Conservation (phyloP, 2,329 filamentous ascomycete genomes). For the Cladosporium sp. region DNA sequence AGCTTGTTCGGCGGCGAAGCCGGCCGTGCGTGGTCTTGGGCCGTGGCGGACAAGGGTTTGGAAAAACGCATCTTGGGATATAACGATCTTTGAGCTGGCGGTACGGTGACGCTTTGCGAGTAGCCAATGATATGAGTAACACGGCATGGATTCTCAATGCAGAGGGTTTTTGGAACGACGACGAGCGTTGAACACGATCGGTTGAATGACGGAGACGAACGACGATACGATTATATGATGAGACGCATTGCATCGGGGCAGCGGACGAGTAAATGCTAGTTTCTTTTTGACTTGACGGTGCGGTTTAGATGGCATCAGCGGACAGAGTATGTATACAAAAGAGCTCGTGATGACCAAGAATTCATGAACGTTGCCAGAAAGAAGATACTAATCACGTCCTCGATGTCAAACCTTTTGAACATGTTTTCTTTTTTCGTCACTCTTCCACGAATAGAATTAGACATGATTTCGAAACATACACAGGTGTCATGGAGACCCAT, state of each 20-base stretch:
- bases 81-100: constrained; percentile 48
- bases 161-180: neutral
- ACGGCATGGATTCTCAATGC: neutral
- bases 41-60: constrained; percentile 46
- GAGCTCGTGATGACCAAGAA: neutral
- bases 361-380: neutral
- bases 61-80: constrained; percentile 52
- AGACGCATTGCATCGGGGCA: neutral
- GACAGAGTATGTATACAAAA: neutral
- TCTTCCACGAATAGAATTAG: too few relatives aligned
- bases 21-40: constrained; percentile 49
- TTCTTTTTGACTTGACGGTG: neutral
- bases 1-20: constrained; percentile 51
- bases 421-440: too few relatives aligned
- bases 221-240: neutral
- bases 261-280: neutral
- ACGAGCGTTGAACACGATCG: neutral
- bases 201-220: neutral
- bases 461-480: too few relatives aligned
- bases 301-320: neutral
- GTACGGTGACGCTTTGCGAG: neutral
- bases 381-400: neutral
- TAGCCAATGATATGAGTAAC: neutral
- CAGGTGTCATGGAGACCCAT: too few relatives aligned
- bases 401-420: neutral